These are phyloP conservation scores for Sporothrix luriei DNA, from an alignment of 2,329 filamentous ascomycete genomes.

Conservation along the genomic window DNA sequence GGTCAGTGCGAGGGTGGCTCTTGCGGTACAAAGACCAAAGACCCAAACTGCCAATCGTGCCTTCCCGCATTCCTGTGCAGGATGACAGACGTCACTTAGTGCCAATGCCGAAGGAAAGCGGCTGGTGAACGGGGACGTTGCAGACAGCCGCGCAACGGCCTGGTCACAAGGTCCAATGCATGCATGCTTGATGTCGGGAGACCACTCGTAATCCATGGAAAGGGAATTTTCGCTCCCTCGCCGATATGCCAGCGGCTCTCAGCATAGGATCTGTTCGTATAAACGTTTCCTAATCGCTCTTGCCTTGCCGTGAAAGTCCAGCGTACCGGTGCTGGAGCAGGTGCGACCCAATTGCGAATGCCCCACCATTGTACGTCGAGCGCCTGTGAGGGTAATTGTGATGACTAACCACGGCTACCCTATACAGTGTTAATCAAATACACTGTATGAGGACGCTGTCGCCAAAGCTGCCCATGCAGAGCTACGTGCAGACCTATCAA, in stretches of 20 bases:
- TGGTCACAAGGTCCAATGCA: conserved; percentile 24
- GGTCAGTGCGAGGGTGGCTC: conserved; percentile 9
- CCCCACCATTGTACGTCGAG: conserved; percentile 2
- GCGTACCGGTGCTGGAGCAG: background rate
- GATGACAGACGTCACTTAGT: conserved; percentile 25
- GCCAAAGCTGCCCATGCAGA: background rate
- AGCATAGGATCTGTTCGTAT: background rate
- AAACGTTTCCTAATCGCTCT: background rate
- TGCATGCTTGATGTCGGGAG: background rate
- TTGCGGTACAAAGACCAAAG: background rate
- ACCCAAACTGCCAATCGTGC: background rate
- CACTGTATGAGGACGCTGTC: background rate
- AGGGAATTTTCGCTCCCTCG: background rate
- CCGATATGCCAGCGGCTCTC: background rate
- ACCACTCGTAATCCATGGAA: no score
- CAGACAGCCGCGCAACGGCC: background rate
- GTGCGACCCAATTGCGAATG: background rate
- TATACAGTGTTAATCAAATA: background rate
- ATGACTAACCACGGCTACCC: background rate
- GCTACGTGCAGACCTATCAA: conserved; percentile 20
- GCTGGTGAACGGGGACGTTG: conserved; percentile 21
- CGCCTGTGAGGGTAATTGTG: background rate
- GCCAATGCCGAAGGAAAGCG: conserved; percentile 40
- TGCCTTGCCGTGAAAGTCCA: background rate
- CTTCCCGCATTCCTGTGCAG: conserved; percentile 11